These are phyloP conservation scores for Sutorius australiensis DNA, from an alignment of 768 basidiomycete genomes.

Conservation along the genomic window DNA sequence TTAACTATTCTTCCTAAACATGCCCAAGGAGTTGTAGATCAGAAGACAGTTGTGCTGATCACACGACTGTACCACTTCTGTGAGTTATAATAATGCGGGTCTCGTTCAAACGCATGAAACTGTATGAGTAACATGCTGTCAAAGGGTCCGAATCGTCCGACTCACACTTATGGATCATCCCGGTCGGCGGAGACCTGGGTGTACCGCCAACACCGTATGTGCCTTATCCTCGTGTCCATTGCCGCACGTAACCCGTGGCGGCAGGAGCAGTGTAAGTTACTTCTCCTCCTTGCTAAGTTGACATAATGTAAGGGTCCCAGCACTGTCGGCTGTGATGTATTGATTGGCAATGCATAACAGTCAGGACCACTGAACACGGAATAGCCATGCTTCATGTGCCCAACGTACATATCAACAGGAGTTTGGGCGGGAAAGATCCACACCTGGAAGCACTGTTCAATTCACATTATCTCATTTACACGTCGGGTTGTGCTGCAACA, in stretches of 20 bases:
- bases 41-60: too few relatives aligned
- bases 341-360: background rate
- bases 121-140: background rate
- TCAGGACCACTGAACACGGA: background rate
- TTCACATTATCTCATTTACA: background rate
- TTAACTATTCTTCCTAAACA: too few relatives aligned
- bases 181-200: constrained; percentile 1
- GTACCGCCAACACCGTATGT: background rate
- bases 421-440: background rate
- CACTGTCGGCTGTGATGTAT: background rate
- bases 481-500: background rate
- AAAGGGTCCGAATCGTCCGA: background rate
- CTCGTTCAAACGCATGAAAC: background rate
- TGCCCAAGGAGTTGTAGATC: too few relatives aligned
- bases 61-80: too few relatives aligned
- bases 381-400: background rate
- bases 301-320: background rate
- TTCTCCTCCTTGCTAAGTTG: background rate
- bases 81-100: background rate
- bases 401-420: background rate
- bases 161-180: background rate
- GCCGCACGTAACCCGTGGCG: background rate
- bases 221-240: background rate
- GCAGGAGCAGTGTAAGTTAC: background rate
- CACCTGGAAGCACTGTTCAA: background rate